Evolutionary conservation across 2,329 filamentous ascomycete species (phyloP).

Genomic region (Lojkania enalia): DNA sequence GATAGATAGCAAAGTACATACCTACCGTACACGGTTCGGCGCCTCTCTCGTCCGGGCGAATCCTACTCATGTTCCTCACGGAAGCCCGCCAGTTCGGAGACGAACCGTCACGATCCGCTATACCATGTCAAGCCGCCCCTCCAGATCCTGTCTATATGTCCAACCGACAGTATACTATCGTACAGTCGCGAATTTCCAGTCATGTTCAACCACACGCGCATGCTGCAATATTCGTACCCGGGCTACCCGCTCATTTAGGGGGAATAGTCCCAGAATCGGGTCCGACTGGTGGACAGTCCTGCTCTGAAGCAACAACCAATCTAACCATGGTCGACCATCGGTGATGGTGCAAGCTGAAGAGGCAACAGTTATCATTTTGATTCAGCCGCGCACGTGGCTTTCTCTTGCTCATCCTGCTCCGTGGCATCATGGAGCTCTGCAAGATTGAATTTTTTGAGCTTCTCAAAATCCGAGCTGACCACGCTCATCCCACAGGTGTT

Average conservation of each 20-base stretch:
- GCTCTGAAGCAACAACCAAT: no score
- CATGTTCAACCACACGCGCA: slow-evolving; percentile 23
- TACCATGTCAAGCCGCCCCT: slow-evolving; percentile 23
- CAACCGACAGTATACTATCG: slow-evolving; percentile 10
- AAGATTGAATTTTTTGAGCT: slow-evolving; percentile 76
- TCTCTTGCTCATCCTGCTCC: slow-evolving; percentile 38
- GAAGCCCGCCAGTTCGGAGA: slow-evolving; percentile 27
- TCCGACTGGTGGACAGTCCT: no score
- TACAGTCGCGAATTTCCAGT: slow-evolving; percentile 14
- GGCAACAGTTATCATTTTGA: no score
- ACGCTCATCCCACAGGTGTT: slow-evolving; percentile 79
- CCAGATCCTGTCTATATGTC: slow-evolving; percentile 16
- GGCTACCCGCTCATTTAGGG: no score
- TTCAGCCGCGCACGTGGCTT: no score
- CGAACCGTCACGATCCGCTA: slow-evolving; percentile 26
- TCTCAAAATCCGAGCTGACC: slow-evolving; percentile 73
- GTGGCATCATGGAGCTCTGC: slow-evolving; percentile 68
- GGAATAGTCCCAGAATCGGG: no score
- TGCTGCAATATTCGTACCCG: slow-evolving; percentile 20
- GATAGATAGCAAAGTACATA: no score
- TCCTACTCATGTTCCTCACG: neutral
- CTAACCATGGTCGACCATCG: no score
- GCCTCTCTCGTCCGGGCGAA: slow-evolving; percentile 17
- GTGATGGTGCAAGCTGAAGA: no score
- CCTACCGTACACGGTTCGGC: no score